Evolutionary conservation across 345 rosid genomes (phyloP).

Genomic region (Populus alba): DNA sequence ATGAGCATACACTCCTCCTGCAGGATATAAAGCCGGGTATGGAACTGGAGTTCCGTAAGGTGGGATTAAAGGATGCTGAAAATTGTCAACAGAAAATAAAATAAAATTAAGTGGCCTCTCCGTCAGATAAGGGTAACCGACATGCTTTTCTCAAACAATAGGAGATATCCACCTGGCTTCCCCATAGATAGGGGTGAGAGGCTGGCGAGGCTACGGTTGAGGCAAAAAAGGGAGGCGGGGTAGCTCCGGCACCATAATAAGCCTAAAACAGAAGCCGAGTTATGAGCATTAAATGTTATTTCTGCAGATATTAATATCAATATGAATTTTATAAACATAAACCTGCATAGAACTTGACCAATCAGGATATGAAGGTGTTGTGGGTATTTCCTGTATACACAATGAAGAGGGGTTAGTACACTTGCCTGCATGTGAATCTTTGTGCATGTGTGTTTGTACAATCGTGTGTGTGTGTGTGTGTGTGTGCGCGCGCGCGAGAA

Average conservation of each 20-base stretch:
- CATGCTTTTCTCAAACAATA: background rate
- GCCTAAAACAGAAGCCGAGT: slow-evolving; percentile 51
- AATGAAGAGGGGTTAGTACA: slow-evolving; percentile 10
- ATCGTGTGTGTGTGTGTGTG: background rate
- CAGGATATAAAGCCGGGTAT: slow-evolving; percentile 85
- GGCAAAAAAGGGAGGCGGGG: slow-evolving; percentile 81
- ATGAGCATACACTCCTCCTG: slow-evolving; percentile 88
- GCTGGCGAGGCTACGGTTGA: slow-evolving; percentile 81
- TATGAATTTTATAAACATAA: slow-evolving; percentile 20
- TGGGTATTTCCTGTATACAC: slow-evolving; percentile 58
- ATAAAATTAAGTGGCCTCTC: slow-evolving; percentile 4
- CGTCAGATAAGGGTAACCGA: background rate
- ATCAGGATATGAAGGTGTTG: slow-evolving; percentile 68
- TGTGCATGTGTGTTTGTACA: background rate
- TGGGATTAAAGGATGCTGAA: slow-evolving; percentile 84
- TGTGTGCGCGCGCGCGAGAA: background rate
- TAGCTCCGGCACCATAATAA: slow-evolving; percentile 82
- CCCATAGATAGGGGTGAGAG: slow-evolving; percentile 90
- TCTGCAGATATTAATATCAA: background rate
- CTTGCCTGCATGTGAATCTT: background rate
- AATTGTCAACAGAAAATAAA: slow-evolving; percentile 9
- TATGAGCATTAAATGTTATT: slow-evolving; percentile 19
- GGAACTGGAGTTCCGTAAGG: slow-evolving; percentile 95
- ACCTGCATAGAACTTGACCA: slow-evolving; percentile 96
- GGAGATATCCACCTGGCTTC: slow-evolving; percentile 65